Evolutionary conservation across 1,284 basidiomycete genomes (phyloP).

Genomic region (Pterulicium gracile): DNA sequence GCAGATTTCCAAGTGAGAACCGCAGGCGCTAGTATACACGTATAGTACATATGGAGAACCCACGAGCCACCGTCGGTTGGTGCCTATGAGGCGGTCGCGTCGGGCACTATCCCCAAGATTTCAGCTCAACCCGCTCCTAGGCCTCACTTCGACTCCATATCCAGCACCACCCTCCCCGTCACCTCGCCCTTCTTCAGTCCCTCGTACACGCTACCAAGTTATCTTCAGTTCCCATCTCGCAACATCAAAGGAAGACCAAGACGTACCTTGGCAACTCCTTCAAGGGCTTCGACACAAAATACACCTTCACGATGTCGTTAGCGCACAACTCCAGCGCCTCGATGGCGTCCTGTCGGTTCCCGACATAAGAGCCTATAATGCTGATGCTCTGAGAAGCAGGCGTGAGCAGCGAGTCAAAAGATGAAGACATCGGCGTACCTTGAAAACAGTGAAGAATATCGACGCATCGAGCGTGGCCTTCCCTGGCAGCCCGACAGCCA

Average conservation of each 20-base stretch:
- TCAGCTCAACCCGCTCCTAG: too few species aligned
- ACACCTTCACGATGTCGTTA: conserved; percentile 49
- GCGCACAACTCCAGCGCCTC: conserved; percentile 60
- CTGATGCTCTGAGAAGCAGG: conserved; percentile 28
- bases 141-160: not conserved
- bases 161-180: not conserved
- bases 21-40: too few species aligned
- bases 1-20: too few species aligned
- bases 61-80: too few species aligned
- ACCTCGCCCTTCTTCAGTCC: not conserved
- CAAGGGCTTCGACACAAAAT: conserved; percentile 34
- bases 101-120: too few species aligned
- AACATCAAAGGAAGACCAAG: not conserved
- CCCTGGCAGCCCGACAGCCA: conserved; percentile 46
- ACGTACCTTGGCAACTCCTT: conserved; percentile 37
- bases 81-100: too few species aligned
- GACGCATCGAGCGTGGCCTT: conserved; percentile 25
- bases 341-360: conserved; percentile 42
- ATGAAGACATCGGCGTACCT: conserved; percentile 25
- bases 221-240: not conserved
- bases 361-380: conserved; percentile 37
- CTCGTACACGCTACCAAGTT: not conserved
- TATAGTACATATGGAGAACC: too few species aligned
- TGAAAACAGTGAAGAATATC: conserved; percentile 49
- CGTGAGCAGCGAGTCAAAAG: not conserved